Evolutionary conservation across 129 eudicot species (phyloP), one percentile per base, ranked within the genome.

Genomic region (Arctium lappa): DNA sequence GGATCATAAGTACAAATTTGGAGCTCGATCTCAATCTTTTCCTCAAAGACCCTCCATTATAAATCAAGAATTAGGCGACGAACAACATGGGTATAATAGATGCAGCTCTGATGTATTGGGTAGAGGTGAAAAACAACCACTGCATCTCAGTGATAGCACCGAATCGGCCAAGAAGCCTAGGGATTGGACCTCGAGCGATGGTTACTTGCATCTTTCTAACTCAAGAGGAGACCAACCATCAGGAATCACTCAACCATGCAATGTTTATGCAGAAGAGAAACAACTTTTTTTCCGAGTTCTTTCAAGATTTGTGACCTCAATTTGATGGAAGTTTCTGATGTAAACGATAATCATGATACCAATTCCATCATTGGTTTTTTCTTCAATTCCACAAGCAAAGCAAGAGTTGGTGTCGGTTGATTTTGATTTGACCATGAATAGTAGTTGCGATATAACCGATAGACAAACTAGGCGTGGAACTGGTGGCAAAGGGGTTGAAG

Each of bases 291-390:
- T 73, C 94, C 97, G 6, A 85, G 88, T 69, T 92, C 98, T 44
- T 95, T 87, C 77, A 95, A 90, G 91, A 92, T 92, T 79, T 95
- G 97, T 63, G 98, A 95, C 85, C 97, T 95, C 71, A 95, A 93
- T 89, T 86, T 88, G 33, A 88, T 88, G 88, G 92, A 82, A 86
- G 83, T 71, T 71, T 87, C 92, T 81, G 92, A 90, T 65, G 86
- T 79, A 48, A 77, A 81, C 77, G 98, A 92, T 73, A 89, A 79
- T 86, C 94, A 76, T 82, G 90, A 81, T 78, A 78, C 83, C 38
- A 85, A 77, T 53, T 68, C 88, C 4, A 82, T 74, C 81, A 79
- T 79, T 32, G 68, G 87, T 10, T 89, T 86, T 22, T 84, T 89
- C 91, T 15, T 79, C 93, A 42, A 71, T 86, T 66, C 76, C 85